Evolutionary conservation across 2,329 filamentous ascomycete species (phyloP), one percentile per base, ranked within the genome.

Genomic region (Paraphaeosphaeria minitans): DNA sequence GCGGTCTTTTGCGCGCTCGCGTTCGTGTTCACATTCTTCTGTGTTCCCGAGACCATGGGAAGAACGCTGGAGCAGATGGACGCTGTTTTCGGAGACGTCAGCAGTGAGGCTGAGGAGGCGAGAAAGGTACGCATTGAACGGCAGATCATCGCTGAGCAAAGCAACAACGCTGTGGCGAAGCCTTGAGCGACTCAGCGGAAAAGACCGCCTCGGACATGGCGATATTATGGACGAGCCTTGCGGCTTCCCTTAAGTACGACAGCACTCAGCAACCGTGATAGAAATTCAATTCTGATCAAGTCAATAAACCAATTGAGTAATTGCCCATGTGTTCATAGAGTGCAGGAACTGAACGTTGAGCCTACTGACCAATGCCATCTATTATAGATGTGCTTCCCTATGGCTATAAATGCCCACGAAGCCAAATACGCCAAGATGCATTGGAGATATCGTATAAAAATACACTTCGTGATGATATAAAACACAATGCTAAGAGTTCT

Each of bases 1-100:
- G 75, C 73, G 9, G 67, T 74, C n/a, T 75, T 75, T 55, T 75
- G 71, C 58, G 57, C 68, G 0, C 62, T 76, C 27, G 69, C 70
- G 1, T 72, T 75, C 33, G 56, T 74, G 7, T 78, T 75, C 58
- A 74, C 73, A 0, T 75, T 63, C 53, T 74, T 76, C 61, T 66
- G 62, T 14, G 61, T 77, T 1, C 74, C 75, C 1, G 75, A 77
- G 56, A 77, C 75, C 5, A 69, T 68, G 19, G 75, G 74, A 1
- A 67, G 67, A 43, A 72, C 61, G 16, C 63, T 77, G 3, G 75
- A 77, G 56, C 62, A 78, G 56, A 78, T 78, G 74, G 75, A 78
- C 53, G 58, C 63, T 27, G 74, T 78, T 21, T 78, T 78, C 61
- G 66, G 68, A 50, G 75, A 77, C 60, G 69, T 74, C 24, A 66